Evolutionary conservation across 805 yeast species (phyloP), one percentile per base, ranked within the genome.

Genomic region (Pichia membranifaciens): DNA sequence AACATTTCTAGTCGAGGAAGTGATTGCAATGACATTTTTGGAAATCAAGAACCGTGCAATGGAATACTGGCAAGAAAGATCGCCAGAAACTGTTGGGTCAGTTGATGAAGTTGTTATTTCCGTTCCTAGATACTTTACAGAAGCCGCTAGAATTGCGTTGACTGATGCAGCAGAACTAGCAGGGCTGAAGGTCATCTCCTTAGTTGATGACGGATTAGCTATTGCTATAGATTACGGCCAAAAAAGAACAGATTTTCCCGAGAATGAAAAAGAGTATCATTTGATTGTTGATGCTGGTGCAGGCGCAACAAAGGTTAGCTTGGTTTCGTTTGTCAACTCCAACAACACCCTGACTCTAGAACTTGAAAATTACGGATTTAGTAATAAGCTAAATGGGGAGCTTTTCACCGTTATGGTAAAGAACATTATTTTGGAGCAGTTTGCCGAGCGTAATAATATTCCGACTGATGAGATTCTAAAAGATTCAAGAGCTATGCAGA

Each of bases 181-280:
- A 2, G 86, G 83, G 20, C 66, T 82, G 50, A 70, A 76, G 39
- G 77, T 82, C 13, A 74, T 82, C 49, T 79, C 82, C 2, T 70
- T 91, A 46, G 85, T 90, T 2, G 90, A 86, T 59, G 97, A 91
- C 62, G 97, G 96, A 15, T 68, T 87, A n/a, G 93, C 98, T 2
- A 88, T 87, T 15, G 96, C 95, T 1, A 66, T 87, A 38, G 87
- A 88, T 58, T 90, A 79, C 62, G 87, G 87, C 1, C 72, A 85
- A 29, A 61, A 63, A 7, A 73, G 79, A 43, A 47, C 40, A 4
- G 70, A 71, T 28, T 75, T 75, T 51, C 64, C 66, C 32, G 57
- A 59, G 12, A 16, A 40, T 9, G 73, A 71, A 3, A 75, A 72
- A 47, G 79, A 78, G 55, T 74, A 79, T 58, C 86, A 86, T 60